Base-by-base conservation (phyloP, 768 basidiomycete species). In the Collybiopsis luxurians region DNA sequence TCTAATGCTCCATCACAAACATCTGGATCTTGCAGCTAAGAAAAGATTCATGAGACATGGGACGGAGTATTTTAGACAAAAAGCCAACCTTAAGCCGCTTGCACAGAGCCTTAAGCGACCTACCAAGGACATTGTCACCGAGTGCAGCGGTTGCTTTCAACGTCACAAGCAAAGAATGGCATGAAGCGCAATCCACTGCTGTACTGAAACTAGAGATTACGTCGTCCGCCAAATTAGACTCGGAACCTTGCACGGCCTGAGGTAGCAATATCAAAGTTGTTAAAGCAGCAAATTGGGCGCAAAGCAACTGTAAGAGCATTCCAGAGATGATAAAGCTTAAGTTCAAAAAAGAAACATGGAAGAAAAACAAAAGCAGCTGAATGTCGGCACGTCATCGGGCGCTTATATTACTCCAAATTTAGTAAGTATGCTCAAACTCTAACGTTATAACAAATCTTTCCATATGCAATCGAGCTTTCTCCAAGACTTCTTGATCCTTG, bases 1-100 rank as follows among this genome's bases (percentile, higher is more conserved):
- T 59, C 66, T 46, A 85, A 64, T 2, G 76, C 67, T 26, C 85
- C 84, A 50, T 73, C 68, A 64, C 85, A 87, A 17, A 87, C 82
- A 62, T 87, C 84, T 6, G 71, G 68, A 63, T 84, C 83, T 62
- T 79, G 75, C 4, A 79, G 67, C 83, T 83, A 55, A 39, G 39
- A 21, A 31, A 10, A 4, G 44, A 34, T 44, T 4, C 44, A 31
- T 30, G 31, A 36, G 34, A 26, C 34, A 17, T 13, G 4, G 46
- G 10, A 26, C 31, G 21, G 45, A 56, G 36, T 39, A 23, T 31
- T 24, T 24, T 12, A 3, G 10, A 12, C 11, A 57, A 54, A 31
- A 42, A 4, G 40, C 70, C 27, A 58, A 79, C 82, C 49, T 71
- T 68, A 2, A 75, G 57, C 23, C 65, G 64, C 50, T 78, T 70